Conservation (phyloP, 83 land plant genomes). For the Diphasiastrum complanatum region DNA sequence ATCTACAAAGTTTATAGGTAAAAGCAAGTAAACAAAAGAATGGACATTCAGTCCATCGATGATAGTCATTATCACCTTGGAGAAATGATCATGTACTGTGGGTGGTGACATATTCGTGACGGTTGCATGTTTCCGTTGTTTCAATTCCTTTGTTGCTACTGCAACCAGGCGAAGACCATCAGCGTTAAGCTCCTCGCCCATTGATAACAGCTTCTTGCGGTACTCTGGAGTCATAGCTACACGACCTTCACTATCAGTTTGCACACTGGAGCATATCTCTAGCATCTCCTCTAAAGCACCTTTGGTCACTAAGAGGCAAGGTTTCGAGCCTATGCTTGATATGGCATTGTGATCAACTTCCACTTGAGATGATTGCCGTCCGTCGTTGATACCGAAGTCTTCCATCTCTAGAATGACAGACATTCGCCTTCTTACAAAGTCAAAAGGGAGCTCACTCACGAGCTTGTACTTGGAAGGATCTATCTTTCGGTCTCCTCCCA, state of each 20-base stretch:
- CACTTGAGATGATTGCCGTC: too few relatives aligned
- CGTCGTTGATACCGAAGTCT: too few relatives aligned
- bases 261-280: constrained; percentile 31
- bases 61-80: too few relatives aligned
- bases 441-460: constrained; percentile 52
- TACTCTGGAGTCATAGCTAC: constrained; percentile 23
- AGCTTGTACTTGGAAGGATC: constrained; percentile 44
- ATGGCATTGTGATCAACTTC: too few relatives aligned
- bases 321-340: not conserved
- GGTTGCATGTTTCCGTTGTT: too few relatives aligned
- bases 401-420: constrained; percentile 38
- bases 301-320: constrained; percentile 39
- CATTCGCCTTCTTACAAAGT: constrained; percentile 43
- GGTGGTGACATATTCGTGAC: too few relatives aligned
- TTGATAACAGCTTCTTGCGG: constrained; percentile 28
- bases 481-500: constrained; percentile 24
- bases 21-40: too few relatives aligned
- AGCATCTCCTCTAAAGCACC: constrained; percentile 55
- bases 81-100: too few relatives aligned
- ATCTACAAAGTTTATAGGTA: too few relatives aligned
- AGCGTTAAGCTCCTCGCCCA: constrained; percentile 36
- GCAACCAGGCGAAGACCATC: constrained; percentile 47
- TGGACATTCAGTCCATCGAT: too few relatives aligned
- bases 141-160: constrained; percentile 44
- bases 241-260: constrained; percentile 15